Conservation (phyloP, 345 rosid genomes). For the Camelina neglecta region DNA sequence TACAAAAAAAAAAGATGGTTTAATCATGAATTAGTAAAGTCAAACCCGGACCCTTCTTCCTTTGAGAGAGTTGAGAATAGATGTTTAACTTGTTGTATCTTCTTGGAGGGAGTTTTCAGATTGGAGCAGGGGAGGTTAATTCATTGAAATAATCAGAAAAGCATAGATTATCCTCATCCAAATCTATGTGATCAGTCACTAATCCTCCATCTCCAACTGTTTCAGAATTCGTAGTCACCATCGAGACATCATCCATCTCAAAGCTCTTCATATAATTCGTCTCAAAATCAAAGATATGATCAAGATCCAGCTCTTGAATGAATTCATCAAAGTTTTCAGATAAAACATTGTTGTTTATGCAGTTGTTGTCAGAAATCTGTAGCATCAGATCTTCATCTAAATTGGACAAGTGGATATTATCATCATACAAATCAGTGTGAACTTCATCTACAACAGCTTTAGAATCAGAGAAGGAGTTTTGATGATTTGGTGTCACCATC, state of each 20-base stretch:
- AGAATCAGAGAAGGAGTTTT: not conserved
- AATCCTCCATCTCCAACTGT: not conserved
- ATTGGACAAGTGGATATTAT: not conserved
- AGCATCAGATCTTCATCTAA: not conserved
- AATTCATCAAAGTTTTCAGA: not conserved
- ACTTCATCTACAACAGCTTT: not conserved
- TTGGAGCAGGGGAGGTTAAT: no score
- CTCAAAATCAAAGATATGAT: not conserved
- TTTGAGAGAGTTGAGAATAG: no score
- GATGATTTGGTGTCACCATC: not conserved
- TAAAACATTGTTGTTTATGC: not conserved
- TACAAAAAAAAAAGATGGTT: no score
- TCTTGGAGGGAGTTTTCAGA: not conserved
- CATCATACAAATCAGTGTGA: not conserved
- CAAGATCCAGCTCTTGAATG: not conserved
- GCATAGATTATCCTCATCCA: not conserved
- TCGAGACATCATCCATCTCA: not conserved
- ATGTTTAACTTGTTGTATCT: not conserved
- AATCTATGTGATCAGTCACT: not conserved
- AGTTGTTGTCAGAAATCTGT: not conserved
- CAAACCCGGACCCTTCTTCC: no score
- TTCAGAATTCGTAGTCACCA: not conserved
- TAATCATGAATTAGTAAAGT: no score
- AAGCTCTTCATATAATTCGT: not conserved
- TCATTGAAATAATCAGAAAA: no score